A percentile compares a stretch with the other conserved stretches of the same genome.
Conservation (phyloP, 306 rosid species). For the cucumber (Cucumis sativus) region DNA sequence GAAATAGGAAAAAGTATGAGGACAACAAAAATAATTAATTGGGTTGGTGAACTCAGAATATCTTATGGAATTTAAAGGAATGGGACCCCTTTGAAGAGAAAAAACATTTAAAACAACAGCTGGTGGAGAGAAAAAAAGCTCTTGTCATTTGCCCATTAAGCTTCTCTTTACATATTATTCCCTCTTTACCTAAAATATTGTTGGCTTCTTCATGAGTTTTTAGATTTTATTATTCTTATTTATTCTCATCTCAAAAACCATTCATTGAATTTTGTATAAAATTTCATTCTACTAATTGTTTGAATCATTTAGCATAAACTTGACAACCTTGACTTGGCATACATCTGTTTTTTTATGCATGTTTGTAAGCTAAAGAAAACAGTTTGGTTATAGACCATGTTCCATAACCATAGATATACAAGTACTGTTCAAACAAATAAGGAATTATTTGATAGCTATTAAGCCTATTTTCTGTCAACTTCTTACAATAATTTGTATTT, state of each 20-base stretch:
- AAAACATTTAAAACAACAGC: slow-evolving; percentile 1
- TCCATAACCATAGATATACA: no score
- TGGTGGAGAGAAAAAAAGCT: slow-evolving; percentile 3
- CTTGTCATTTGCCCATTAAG: background rate
- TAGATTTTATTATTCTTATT: background rate
- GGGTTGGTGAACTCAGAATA: slow-evolving; percentile 7
- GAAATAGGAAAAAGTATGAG: background rate
- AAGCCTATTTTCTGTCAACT: no score
- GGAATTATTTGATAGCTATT: no score
- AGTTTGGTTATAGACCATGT: no score
- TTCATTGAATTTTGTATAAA: background rate
- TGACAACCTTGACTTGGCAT: background rate
- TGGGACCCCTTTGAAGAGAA: slow-evolving; percentile 1
- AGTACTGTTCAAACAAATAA: no score
- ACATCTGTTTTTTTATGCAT: background rate
- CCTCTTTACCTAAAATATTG: background rate
- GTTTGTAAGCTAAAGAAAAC: background rate
- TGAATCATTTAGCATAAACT: background rate
- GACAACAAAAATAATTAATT: slow-evolving; percentile 1
- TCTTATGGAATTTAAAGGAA: background rate
- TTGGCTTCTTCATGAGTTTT: background rate
- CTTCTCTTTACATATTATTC: background rate
- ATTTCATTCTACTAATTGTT: background rate
- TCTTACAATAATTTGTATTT: no score
- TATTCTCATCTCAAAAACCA: background rate